Base-by-base conservation (phyloP, 495 filamentous ascomycete genomes). In the Xylaria scruposa region DNA sequence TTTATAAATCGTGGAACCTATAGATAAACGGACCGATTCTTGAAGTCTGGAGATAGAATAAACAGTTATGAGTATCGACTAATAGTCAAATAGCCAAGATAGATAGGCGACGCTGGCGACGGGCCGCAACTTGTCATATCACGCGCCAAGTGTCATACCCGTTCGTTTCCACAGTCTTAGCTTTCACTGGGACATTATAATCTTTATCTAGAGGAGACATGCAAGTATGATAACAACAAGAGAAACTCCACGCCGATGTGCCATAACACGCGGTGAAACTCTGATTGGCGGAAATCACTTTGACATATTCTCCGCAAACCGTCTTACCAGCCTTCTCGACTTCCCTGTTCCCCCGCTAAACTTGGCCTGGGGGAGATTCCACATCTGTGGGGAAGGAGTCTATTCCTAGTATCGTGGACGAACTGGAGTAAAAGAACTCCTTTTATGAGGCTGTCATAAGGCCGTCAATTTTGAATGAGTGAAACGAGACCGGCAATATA, bases 301-400 rank as follows among this genome's bases (percentile, higher is more conserved):
- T 15, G 31, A 38, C 44, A 51, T 51, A 66, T 66, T 66, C 63
- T 66, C 63, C 63, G 63, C 63, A 64, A 64, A 64, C 63, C 5
- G 44, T 46, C 38, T 66, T 46, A 46, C 63, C 44, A 66, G 46
- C 63, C 63, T 66, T 66, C 46, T 66, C 46, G 10, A 66, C 40
- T 49, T 31, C 62, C 40, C 61, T 47, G 38, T 36, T 51, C 29
- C 63, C 63, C 46, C 63, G 63, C 46, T 66, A 64, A 64, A 64
- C 24, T 8, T 33, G 61, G 61, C 8, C 42, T 64, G 44, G 63
- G 46, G 63, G 19, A 66, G 46, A 51, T 66, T 53, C 29, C 63
- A 49, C 29, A 36, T 66, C 46, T 66, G 63, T 66, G 63, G 63
- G 63, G 63, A 66, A 51, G 19, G 17, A 49, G 42, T 33, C 42